phyloP scores from a whole-genome alignment of 1,284 basidiomycete genomes.

The Abortiporus biennis region DNA sequence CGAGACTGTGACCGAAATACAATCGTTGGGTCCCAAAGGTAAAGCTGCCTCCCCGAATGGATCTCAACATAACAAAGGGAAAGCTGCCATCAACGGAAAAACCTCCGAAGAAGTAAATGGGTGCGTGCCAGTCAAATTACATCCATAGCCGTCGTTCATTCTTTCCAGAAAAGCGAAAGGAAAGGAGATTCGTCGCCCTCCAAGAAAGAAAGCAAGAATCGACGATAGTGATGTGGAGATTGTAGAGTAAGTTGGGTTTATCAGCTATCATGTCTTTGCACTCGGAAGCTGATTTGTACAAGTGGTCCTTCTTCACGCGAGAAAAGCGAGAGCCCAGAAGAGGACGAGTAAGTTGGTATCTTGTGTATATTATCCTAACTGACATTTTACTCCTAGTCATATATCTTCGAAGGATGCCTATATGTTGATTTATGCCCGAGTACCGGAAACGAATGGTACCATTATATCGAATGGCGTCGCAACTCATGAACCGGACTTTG shows the following conservation, averaged over 20 bases:
- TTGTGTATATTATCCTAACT: no score
- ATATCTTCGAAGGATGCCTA: slow-evolving; percentile 78
- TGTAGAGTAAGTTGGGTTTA: slow-evolving; percentile 20
- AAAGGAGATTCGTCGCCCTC: slow-evolving; percentile 16
- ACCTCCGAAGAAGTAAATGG: not conserved
- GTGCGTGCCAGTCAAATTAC: not conserved
- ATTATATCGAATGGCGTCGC: not conserved
- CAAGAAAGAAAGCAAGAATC: slow-evolving; percentile 40
- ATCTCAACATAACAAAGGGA: not conserved
- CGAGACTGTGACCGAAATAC: slow-evolving; percentile 63
- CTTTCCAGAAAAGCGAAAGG: not conserved
- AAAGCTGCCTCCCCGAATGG: slow-evolving; percentile 10
- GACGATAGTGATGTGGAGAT: slow-evolving; percentile 53
- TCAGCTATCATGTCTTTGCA: no score
- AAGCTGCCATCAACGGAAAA: not conserved
- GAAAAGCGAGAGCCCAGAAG: no score
- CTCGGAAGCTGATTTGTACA: no score
- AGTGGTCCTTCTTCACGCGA: slow-evolving; percentile 1
- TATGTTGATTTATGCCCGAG: slow-evolving; percentile 82
- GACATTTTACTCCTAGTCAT: slow-evolving; percentile 15
- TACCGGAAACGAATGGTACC: slow-evolving; percentile 8
- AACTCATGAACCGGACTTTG: not conserved
- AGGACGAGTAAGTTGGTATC: no score
- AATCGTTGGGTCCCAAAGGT: slow-evolving; percentile 41
- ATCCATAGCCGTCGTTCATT: not conserved